Evolutionary conservation across 192 early-diverging fungal species (phyloP), one percentile per base, ranked within the genome.

Genomic region (Coemansia sp.): DNA sequence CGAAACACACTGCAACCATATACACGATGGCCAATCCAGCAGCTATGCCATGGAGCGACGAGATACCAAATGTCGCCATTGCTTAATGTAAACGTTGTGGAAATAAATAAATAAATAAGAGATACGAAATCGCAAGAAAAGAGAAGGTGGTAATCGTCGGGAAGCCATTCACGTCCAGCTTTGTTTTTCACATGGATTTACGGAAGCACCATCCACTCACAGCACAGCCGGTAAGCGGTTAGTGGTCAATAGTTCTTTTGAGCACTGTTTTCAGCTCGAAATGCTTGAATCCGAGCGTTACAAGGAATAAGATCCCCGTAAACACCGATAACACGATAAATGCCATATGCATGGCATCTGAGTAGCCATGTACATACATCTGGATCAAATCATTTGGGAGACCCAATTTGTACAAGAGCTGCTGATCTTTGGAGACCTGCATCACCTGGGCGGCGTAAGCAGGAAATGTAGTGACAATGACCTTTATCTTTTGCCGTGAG

Each of bases 211-310:
- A n/a, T n/a, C n/a, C n/a, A n/a, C n/a, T n/a, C n/a, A n/a, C n/a
- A n/a, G n/a, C n/a, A n/a, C n/a, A n/a, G n/a, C n/a, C n/a, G n/a
- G n/a, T n/a, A n/a, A n/a, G n/a, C n/a, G n/a, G n/a, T n/a, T 55
- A 66, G 42, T 4, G 8, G 30, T 69, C 58, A 19, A 75, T 76
- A 30, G 64, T 76, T 25, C 60, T 69, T 34, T 76, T 76, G 3
- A 75, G 47, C 28, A 61, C 52, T n/a, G 27, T 68, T 50, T 72
- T 68, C 10, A 79, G 69, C 59, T 72, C 70, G 10, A 64, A 44
- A 40, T 73, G 66, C 57, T 70, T 67, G 61, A 70, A 67, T 10
- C 67, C 63, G 23, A 67, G 50, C 6, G 70, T 48, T 34, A 61
- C 22, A 2, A 69, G 17, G 61, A 79, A 72, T 22, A 33, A 63